Conservation (phyloP, 805 yeast genomes). For the Kurtzmaniella cleridarum region DNA sequence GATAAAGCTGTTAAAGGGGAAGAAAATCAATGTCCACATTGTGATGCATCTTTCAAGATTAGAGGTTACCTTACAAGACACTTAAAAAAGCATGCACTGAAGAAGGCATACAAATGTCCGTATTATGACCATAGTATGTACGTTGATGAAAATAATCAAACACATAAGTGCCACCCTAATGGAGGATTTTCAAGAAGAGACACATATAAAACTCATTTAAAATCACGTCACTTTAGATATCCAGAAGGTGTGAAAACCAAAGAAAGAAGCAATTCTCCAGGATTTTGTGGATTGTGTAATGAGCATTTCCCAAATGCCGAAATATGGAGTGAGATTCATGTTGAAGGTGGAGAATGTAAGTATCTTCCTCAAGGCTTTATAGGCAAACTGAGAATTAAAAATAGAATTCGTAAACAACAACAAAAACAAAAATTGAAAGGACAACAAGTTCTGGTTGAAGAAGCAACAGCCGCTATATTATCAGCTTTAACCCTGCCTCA, state of each 20-base stretch:
- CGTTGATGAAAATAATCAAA: slow-evolving; percentile 34
- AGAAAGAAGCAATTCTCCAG: slow-evolving; percentile 38
- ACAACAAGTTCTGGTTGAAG: not conserved
- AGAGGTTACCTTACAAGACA: slow-evolving; percentile 54
- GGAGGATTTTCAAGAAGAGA: slow-evolving; percentile 59
- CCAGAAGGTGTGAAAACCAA: slow-evolving; percentile 50
- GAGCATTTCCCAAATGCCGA: slow-evolving; percentile 42
- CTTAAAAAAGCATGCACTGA: slow-evolving; percentile 44
- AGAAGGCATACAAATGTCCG: slow-evolving; percentile 53
- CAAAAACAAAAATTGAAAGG: slow-evolving; percentile 3
- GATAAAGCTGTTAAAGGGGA: slow-evolving; percentile 7
- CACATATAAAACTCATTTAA: slow-evolving; percentile 54
- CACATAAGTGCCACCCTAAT: slow-evolving; percentile 48
- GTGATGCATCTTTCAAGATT: slow-evolving; percentile 45
- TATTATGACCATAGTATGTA: slow-evolving; percentile 36
- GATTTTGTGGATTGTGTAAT: slow-evolving; percentile 53
- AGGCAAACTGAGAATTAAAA: slow-evolving; percentile 40
- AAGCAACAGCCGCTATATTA: not conserved
- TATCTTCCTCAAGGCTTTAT: slow-evolving; percentile 38
- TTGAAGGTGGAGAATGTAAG: slow-evolving; percentile 45
- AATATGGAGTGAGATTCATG: slow-evolving; percentile 48
- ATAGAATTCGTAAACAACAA: slow-evolving; percentile 33
- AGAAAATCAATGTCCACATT: slow-evolving; percentile 42
- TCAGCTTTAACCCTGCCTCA: slow-evolving; percentile 3
- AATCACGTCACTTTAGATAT: slow-evolving; percentile 51